A percentile compares a stretch with the other conserved stretches of the same genome.
These are phyloP conservation scores for Amyloporia xantha DNA, from an alignment of 768 basidiomycete species.

Conservation along the genomic window DNA sequence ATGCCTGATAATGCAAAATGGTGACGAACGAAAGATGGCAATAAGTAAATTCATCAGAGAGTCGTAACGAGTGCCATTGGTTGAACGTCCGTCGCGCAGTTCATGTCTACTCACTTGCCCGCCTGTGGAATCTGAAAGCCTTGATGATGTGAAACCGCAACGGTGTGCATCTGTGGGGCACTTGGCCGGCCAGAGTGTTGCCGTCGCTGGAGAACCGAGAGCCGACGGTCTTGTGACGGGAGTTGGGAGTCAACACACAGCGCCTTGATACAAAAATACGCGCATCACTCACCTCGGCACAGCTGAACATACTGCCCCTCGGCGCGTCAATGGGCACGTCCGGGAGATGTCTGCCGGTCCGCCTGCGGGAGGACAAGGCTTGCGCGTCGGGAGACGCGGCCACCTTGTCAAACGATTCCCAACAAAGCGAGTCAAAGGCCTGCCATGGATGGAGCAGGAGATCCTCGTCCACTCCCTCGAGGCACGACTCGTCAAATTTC, in stretches of 20 bases:
- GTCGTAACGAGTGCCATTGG: conserved; percentile 1
- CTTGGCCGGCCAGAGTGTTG: background rate
- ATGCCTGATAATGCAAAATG: background rate
- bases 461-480: conserved; percentile 3
- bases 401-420: conserved; percentile 1
- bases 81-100: background rate
- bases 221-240: background rate
- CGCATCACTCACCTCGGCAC: background rate
- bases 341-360: conserved; percentile 11
- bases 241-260: too few relatives aligned
- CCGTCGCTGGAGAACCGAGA: conserved; percentile 2
- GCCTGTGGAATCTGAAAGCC: conserved; percentile 2
- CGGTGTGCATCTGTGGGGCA: background rate
- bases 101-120: background rate
- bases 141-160: background rate
- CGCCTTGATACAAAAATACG: too few relatives aligned
- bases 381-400: too few relatives aligned
- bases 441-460: conserved; percentile 7
- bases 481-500: conserved; percentile 2
- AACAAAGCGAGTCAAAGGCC: conserved; percentile 4
- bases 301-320: background rate
- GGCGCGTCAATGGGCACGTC: conserved; percentile 1
- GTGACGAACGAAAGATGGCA: background rate
- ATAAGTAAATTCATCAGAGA: background rate
- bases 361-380: background rate